Evolutionary conservation across 345 rosid genomes (phyloP), one percentile per base, ranked within the genome.

Genomic region (Pistacia integerrima): DNA sequence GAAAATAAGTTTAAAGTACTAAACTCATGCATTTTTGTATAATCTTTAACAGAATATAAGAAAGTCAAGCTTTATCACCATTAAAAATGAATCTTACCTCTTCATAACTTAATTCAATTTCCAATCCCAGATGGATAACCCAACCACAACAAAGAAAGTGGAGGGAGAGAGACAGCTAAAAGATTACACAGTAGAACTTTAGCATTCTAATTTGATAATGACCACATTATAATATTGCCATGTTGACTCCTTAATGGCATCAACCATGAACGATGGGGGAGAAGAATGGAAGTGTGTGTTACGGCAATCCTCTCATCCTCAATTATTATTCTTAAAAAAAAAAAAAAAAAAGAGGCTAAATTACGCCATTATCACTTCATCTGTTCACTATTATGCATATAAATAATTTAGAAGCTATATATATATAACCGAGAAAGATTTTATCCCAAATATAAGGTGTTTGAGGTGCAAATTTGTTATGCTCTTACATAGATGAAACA

Each of bases 51-150:
- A 41, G 46, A 59, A 25, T 22, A 20, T 59, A 51, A 51, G 55
- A 51, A 51, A 51, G 16, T 11, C 13, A 51, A 51, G 22, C 22
- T 22, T 22, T 22, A 22, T 22, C 22, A 22, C 22, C 22, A 22
- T 22, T 22, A 22, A 22, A 12, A 51, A 41, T 41, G 8, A 41
- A 59, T 51, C 68, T 49, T 1, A 30, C 30, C 30, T 48, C 61
- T 33, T 9, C 69, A 52, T n/a, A 35, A 56, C 67, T 64, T 35
- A 75, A 69, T 55, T 74, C 38, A 60, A n/a, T 7, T 69, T 30
- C 38, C 9, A 25, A 28, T 25, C 25, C 38, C 61, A 25, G 44
- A 55, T n/a, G 22, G 33, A 55, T 30, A 16, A 55, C 56, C 36
- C 54, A 41, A 51, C 30, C 5, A n/a, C 55, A 70, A 13, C 71